A percentile compares a stretch with the other conserved stretches of the same genome.
phyloP scores from a whole-genome alignment of 305 asterid genomes.

The Plantago lanceolata region DNA sequence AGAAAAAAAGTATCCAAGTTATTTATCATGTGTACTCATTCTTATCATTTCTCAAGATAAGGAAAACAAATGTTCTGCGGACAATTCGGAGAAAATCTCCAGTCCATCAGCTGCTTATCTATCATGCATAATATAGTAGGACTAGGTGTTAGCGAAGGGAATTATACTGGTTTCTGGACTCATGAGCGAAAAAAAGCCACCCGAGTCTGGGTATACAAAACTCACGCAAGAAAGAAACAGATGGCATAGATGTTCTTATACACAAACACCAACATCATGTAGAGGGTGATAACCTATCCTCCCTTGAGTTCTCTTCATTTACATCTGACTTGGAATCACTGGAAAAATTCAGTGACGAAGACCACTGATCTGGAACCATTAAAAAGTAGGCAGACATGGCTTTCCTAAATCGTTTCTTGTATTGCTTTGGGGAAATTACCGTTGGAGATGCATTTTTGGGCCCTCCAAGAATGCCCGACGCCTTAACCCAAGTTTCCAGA shows the following conservation, averaged over 20 bases:
- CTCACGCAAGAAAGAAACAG: no score
- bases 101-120: no score
- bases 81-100: no score
- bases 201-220: no score
- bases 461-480: conserved; percentile 73
- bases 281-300: conserved; percentile 5
- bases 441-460: conserved; percentile 64
- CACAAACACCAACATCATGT: background rate
- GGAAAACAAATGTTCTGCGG: no score
- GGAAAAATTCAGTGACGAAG: conserved; percentile 38
- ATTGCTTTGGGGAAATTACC: conserved; percentile 63
- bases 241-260: background rate
- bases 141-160: no score
- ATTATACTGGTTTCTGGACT: no score
- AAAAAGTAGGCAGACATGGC: conserved; percentile 71
- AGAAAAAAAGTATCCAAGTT: no score
- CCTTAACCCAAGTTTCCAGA: conserved; percentile 76
- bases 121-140: no score
- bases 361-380: conserved; percentile 82
- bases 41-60: no score
- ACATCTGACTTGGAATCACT: conserved; percentile 63
- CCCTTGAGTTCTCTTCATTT: conserved; percentile 33
- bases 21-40: background rate
- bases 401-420: conserved; percentile 70
- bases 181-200: no score